Percentiles rank a stretch among this genome's conserved stretches.
phyloP scores from a whole-genome alignment of 225 moss, liverwort and hornwort species.

The Ulota crispa region DNA sequence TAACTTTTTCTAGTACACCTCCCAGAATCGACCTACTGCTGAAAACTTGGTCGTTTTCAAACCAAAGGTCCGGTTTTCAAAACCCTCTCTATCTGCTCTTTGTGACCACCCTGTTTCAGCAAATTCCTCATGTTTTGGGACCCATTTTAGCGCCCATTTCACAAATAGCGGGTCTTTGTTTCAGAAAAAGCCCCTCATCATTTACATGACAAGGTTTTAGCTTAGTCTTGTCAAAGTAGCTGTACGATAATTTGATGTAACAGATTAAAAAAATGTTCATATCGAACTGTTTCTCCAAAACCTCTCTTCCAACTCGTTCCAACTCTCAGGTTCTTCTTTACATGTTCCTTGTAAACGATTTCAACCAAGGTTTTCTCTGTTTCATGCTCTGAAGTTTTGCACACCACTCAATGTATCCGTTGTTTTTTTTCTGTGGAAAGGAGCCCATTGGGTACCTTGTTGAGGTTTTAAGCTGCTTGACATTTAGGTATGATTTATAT shows the following conservation, averaged over 20 bases:
- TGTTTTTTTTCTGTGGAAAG: background rate
- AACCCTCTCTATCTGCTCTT: background rate
- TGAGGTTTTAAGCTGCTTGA: background rate
- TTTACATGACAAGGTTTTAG: conserved; percentile 17
- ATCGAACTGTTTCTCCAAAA: conserved; percentile 1
- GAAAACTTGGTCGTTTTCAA: background rate
- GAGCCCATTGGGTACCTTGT: background rate
- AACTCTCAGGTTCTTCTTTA: background rate
- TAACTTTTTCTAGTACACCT: background rate
- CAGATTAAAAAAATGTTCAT: conserved; percentile 4
- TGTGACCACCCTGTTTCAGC: background rate
- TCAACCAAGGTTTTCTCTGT: background rate
- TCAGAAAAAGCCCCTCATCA: background rate
- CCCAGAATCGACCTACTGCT: background rate
- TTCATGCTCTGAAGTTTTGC: background rate
- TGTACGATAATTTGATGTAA: conserved; percentile 28
- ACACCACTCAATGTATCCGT: background rate
- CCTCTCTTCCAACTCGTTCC: background rate
- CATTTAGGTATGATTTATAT: background rate
- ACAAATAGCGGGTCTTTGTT: background rate
- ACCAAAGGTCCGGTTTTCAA: background rate
- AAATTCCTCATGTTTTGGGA: conserved; percentile 13
- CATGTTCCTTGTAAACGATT: background rate
- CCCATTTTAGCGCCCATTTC: conserved; percentile 21
- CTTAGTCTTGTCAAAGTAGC: conserved; percentile 12